Base-by-base conservation (phyloP, 352 stramenopile species). In the Halophytophthora batemanensis region DNA sequence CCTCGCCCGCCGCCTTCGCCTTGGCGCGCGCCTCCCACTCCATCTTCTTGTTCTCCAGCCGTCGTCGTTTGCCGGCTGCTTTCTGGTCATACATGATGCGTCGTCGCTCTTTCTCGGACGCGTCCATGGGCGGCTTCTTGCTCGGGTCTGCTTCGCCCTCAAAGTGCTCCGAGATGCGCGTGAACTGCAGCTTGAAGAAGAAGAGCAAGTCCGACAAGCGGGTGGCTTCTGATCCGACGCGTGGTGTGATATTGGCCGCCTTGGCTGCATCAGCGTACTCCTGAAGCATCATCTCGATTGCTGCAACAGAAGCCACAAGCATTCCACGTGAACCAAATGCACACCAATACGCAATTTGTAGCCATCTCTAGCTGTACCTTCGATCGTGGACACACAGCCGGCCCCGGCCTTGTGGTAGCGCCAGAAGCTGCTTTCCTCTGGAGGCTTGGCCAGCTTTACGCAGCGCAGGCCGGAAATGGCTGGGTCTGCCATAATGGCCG, bases 371-470 rank as follows among this genome's bases (percentile, higher is more conserved):
- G 6, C 2, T 53, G n/a, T 34, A 90, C 84, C 84, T 95, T 95
- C 84, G 56, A 95, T 95, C 0, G 84, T 95, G 7, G 84, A 95
- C n/a, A 95, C 80, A 25, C 84, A 95, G 15, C 84, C 84, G 6
- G 78, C 79, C 41, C 84, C 84, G 19, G 82, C 83, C 49, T 87
- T 81, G 60, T 95, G 84, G 59, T 95, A 95, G 34, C 84, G 75
- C 84, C 84, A 95, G 56, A 93, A 95, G 40, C 89, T 90, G 74
- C 82, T 93, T 45, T 95, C 72, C 1, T 77, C 62, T 2, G 84
- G 84, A 14, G 84, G 84, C 21, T 75, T 73, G 4, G 78, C 82
- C 5, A 95, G 74, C 50, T 93, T 95, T 15, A 95, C 77, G 31
- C 82, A 83, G 1, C 80, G 74, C 47, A 95, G 57, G 6, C 74